Percentiles rank a stretch among this genome's conserved stretches.
These are phyloP conservation scores for Apophysomyces ossiformis DNA, from an alignment of 371 early-diverging fungal genomes.

Conservation along the genomic window DNA sequence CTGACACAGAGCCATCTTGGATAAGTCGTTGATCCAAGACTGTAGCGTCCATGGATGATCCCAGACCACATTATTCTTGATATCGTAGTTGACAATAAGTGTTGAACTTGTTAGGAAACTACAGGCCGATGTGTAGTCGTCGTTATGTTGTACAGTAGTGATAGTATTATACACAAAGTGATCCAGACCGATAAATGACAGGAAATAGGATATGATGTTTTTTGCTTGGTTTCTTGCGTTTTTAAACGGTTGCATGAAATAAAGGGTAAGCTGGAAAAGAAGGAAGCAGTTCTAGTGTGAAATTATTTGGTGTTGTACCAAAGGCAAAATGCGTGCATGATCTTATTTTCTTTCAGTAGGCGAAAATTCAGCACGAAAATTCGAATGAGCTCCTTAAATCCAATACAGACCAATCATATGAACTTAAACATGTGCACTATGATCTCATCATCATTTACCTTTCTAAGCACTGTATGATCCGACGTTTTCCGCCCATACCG, in stretches of 20 bases:
- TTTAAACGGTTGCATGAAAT: conserved; percentile 19
- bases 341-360: neutral
- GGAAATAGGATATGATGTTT: conserved; percentile 12
- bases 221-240: conserved; percentile 13
- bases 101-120: conserved; percentile 30
- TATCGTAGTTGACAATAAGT: conserved; percentile 16
- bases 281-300: neutral
- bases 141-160: neutral
- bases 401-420: neutral
- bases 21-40: conserved; percentile 32
- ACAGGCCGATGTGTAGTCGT: conserved; percentile 31
- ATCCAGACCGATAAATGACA: conserved; percentile 20
- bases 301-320: conserved; percentile 10
- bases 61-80: neutral
- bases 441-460: too few relatives aligned
- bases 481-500: too few relatives aligned
- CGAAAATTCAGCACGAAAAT: neutral
- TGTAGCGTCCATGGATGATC: conserved; percentile 21
- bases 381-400: neutral
- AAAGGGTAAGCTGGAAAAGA: neutral
- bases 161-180: neutral
- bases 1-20: conserved; percentile 37
- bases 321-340: conserved; percentile 1
- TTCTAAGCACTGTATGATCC: too few relatives aligned
- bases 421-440: neutral